Evolutionary conservation across 2,329 filamentous ascomycete species (phyloP).

Genomic region (Colletotrichum sp.): DNA sequence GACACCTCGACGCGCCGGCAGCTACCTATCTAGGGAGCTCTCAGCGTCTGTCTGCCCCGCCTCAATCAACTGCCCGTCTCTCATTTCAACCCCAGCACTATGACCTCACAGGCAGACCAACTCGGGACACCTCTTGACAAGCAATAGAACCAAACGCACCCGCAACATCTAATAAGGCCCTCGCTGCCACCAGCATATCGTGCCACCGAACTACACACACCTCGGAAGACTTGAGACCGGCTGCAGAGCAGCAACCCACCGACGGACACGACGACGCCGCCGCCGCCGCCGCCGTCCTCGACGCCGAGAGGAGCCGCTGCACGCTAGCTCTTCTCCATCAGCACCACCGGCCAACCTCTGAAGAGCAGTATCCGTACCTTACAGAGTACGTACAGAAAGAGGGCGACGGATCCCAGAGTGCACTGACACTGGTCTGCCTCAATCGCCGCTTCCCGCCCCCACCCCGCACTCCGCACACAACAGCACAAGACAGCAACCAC

Average conservation of each 20-base stretch:
- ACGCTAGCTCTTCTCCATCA: background rate
- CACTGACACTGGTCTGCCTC: conserved; percentile 14
- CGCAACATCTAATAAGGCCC: background rate
- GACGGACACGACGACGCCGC: background rate
- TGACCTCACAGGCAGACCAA: conserved; percentile 21
- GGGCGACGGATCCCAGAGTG: background rate
- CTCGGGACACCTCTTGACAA: background rate
- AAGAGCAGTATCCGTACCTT: background rate
- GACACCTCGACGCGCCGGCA: background rate
- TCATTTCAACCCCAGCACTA: conserved; percentile 11
- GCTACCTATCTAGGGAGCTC: background rate
- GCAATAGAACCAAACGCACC: background rate
- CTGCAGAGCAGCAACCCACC: conserved; percentile 12
- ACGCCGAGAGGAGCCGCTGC: background rate
- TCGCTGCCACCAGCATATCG: background rate
- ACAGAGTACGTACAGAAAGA: conserved; percentile 13
- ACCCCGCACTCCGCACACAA: conserved; percentile 15
- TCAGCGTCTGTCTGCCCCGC: background rate
- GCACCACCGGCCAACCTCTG: background rate
- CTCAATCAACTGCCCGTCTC: background rate
- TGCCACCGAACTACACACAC: background rate
- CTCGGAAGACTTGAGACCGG: background rate
- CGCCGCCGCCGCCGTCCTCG: background rate
- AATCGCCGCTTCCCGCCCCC: conserved; percentile 12
- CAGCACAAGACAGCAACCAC: conserved; percentile 12